Base-by-base conservation (phyloP, 805 yeast genomes). In the Wickerhamomyces mucosus region DNA sequence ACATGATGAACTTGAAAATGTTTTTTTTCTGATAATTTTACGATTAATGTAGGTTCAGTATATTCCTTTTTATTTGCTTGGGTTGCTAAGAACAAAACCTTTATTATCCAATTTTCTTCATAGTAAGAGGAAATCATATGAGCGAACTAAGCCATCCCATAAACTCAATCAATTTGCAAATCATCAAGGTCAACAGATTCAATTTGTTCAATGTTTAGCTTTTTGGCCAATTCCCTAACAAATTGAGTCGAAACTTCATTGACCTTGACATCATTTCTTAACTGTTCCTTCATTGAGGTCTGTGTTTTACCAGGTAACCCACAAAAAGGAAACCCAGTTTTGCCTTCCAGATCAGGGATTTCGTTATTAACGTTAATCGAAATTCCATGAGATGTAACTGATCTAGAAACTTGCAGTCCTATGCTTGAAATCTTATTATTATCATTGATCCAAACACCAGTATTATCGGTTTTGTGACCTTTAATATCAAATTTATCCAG, bases 331-430 rank as follows among this genome's bases (percentile, higher is more conserved):
- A 83, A 72, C 1, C 67, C 56, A 1, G 61, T 48, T 19, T 65
- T 8, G 13, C 15, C 62, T 37, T 84, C 78, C 44, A 89, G 66
- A 56, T 68, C 81, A 23, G 71, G 65, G 27, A 85, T 63, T 46
- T 86, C 86, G 1, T 95, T 85, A 20, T 49, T 39, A 3, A 82
- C 77, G 50, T 92, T 92, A 27, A 92, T 67, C 1, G 89, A 83
- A 12, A 89, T 64, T 0, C 99, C 98, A 58, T 88, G 95, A 1
- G 92, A 75, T 0, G 96, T 84, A 20, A 92, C 68, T 10, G 81
- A 75, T 36, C 96, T 61, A 39, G 85, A 78, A 6, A 89, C 77
- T 46, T 85, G 86, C 31, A 89, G 75, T 0, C 98, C 98, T 5
- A 94, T 71, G 16, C 96, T 81, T 1, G 95, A 88, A 20, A 92